A percentile compares a stretch with the other conserved stretches of the same genome.
Evolutionary conservation across 345 rosid genomes (phyloP).

Genomic region (Citrus medica): DNA sequence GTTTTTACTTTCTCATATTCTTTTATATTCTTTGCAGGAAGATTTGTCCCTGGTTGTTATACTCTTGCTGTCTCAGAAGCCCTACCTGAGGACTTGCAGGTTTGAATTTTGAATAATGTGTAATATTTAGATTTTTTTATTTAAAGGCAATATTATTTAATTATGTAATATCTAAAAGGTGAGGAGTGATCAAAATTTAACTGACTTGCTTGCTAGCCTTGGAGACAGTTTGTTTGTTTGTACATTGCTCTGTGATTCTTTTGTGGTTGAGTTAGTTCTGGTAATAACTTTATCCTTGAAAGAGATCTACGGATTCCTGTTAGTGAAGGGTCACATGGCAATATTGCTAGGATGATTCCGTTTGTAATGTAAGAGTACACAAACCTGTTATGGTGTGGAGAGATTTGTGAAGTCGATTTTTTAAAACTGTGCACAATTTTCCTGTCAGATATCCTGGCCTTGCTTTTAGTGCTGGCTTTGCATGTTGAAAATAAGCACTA

Average conservation of each 20-base stretch:
- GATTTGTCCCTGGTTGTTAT: constrained; percentile 83
- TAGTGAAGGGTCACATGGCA: neutral
- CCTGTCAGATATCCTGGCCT: neutral
- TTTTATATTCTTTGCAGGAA: constrained; percentile 41
- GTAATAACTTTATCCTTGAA: neutral
- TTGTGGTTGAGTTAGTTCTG: neutral
- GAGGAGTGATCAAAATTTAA: neutral
- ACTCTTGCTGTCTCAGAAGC: constrained; percentile 84
- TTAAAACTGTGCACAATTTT: neutral
- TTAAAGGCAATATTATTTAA: neutral
- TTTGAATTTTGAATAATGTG: constrained; percentile 15
- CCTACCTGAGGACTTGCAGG: constrained; percentile 87
- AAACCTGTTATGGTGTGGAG: neutral
- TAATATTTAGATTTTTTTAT: neutral
- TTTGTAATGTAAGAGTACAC: neutral
- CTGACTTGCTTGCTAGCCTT: neutral
- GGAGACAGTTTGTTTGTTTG: neutral
- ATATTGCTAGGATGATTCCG: neutral
- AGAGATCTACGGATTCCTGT: neutral
- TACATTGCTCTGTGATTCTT: neutral
- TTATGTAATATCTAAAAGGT: neutral
- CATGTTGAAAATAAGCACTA: neutral
- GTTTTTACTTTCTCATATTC: neutral
- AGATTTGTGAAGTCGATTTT: neutral
- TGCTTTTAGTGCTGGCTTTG: neutral